phyloP scores from a whole-genome alignment of 192 early-diverging fungal species.

The Linnemannia hyalina region DNA sequence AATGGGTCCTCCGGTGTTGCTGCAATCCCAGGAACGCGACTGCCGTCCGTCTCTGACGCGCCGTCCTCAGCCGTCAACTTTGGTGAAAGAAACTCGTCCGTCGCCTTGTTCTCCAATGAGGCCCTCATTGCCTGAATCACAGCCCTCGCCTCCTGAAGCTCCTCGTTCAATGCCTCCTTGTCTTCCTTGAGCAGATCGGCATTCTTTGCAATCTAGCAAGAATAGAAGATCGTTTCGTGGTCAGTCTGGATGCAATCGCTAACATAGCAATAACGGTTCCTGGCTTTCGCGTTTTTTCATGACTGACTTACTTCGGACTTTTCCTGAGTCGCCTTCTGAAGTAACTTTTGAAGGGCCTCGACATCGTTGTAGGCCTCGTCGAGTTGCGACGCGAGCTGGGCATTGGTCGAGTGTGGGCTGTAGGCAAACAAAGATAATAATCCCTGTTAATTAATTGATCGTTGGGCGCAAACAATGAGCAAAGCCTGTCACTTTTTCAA shows the following conservation, averaged over 20 bases:
- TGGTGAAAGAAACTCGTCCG: conserved; percentile 45
- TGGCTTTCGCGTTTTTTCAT: neutral
- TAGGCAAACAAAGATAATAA: neutral
- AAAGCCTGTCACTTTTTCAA: neutral
- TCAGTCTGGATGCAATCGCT: neutral
- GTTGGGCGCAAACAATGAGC: neutral
- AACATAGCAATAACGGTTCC: neutral
- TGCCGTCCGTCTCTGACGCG: neutral
- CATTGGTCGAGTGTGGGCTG: conserved; percentile 50
- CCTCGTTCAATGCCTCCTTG: conserved; percentile 42
- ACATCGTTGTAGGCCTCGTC: conserved; percentile 50
- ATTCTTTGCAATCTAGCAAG: conserved; percentile 23
- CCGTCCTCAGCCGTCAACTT: conserved; percentile 13
- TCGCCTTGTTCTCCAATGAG: conserved; percentile 36
- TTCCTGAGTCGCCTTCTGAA: conserved; percentile 45
- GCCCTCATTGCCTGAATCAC: conserved; percentile 48
- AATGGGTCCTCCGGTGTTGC: conserved; percentile 23
- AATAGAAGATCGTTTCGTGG: neutral
- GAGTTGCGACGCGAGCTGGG: conserved; percentile 40
- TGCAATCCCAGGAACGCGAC: neutral
- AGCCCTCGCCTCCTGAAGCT: conserved; percentile 34
- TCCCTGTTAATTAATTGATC: neutral
- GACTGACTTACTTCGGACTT: conserved; percentile 34
- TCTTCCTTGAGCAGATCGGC: conserved; percentile 31
- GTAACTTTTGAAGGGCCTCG: conserved; percentile 43